phyloP scores from a whole-genome alignment of 345 rosid genomes.

The Microthlaspi erraticum region DNA sequence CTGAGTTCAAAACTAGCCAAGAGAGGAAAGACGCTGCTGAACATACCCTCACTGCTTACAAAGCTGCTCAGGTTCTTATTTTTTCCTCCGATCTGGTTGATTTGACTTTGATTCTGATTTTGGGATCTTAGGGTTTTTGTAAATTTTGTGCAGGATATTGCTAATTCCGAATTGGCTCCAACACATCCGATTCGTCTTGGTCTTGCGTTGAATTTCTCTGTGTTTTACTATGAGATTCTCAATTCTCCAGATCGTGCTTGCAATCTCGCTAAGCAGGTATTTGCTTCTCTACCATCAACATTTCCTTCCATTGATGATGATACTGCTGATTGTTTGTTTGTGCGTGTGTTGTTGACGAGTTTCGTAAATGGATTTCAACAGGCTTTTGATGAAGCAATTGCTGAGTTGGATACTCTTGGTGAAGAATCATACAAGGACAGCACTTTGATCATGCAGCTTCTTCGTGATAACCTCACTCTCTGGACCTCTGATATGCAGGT shows the following conservation, averaged over 20 bases:
- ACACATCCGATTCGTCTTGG: slow-evolving; percentile 95
- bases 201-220: slow-evolving; percentile 86
- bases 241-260: slow-evolving; percentile 97
- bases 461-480: slow-evolving; percentile 92
- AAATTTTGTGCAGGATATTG: slow-evolving; percentile 69
- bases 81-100: background rate
- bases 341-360: slow-evolving; percentile 1
- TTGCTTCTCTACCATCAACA: background rate
- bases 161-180: slow-evolving; percentile 79
- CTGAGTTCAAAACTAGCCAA: slow-evolving; percentile 81
- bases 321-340: background rate
- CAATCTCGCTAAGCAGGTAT: slow-evolving; percentile 94
- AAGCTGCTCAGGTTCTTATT: slow-evolving; percentile 77
- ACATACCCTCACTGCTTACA: slow-evolving; percentile 82
- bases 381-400: slow-evolving; percentile 96
- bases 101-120: background rate
- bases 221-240: slow-evolving; percentile 88
- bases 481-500: slow-evolving; percentile 99
- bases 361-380: slow-evolving; percentile 27
- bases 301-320: background rate
- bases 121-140: background rate
- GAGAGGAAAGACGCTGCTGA: slow-evolving; percentile 93
- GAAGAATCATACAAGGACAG: slow-evolving; percentile 97
- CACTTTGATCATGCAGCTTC: slow-evolving; percentile 97
- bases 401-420: slow-evolving; percentile 90